Conservation (phyloP, 805 yeast genomes). For the Zygoascus ofunaensis region DNA sequence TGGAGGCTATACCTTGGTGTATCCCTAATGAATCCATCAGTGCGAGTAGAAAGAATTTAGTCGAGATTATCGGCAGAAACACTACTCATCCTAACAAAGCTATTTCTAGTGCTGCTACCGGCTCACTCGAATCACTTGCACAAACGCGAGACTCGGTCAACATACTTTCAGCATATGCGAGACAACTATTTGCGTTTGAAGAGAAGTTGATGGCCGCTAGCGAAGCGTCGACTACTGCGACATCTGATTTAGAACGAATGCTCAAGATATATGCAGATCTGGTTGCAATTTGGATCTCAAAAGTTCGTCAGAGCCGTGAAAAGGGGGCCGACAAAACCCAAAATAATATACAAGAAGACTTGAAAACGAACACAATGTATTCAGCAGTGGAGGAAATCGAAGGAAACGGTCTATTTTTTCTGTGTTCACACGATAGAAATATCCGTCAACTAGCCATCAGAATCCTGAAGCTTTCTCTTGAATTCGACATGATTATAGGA, state of each 20-base stretch:
- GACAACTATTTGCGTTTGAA: slow-evolving; percentile 68
- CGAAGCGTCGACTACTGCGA: slow-evolving; percentile 49
- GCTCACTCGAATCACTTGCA: slow-evolving; percentile 58
- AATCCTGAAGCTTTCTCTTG: slow-evolving; percentile 68
- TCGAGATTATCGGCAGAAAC: slow-evolving; percentile 72
- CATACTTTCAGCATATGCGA: slow-evolving; percentile 65
- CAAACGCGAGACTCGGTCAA: slow-evolving; percentile 59
- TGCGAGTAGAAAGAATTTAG: slow-evolving; percentile 31
- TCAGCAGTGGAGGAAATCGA: slow-evolving; percentile 91
- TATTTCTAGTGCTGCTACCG: slow-evolving; percentile 56
- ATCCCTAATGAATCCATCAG: slow-evolving; percentile 31
- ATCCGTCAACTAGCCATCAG: slow-evolving; percentile 68
- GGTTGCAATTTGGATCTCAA: slow-evolving; percentile 64
- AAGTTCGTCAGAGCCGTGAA: slow-evolving; percentile 13
- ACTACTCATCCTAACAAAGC: slow-evolving; percentile 55
- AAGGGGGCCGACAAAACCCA: slow-evolving; percentile 20
- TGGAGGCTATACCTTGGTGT: slow-evolving; percentile 72
- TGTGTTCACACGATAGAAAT: slow-evolving; percentile 77
- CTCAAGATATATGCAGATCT: slow-evolving; percentile 67
- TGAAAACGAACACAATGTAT: slow-evolving; percentile 47
- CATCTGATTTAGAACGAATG: slow-evolving; percentile 50
- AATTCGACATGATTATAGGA: slow-evolving; percentile 75
- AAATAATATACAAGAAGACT: slow-evolving; percentile 10
- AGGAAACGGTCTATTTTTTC: slow-evolving; percentile 86
- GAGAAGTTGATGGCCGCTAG: slow-evolving; percentile 42